These are phyloP conservation scores for Xylaria scruposa DNA, from an alignment of 495 filamentous ascomycete species.

Conservation along the genomic window DNA sequence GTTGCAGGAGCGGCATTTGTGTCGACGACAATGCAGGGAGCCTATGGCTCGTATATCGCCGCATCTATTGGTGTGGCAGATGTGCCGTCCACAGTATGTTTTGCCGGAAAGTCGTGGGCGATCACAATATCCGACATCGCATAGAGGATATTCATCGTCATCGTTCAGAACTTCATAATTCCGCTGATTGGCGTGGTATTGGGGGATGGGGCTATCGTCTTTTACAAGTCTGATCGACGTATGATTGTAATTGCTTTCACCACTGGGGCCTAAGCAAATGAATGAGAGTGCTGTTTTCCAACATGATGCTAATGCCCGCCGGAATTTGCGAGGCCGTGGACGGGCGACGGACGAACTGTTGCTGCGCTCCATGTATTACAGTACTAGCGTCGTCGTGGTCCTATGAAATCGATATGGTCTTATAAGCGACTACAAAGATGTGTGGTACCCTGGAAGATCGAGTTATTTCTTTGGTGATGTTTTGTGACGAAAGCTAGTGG, in stretches of 20 bases:
- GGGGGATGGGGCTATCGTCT: background rate
- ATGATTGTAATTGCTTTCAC: background rate
- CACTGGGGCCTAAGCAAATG: background rate
- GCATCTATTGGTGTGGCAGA: conserved; percentile 3
- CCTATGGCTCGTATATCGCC: background rate
- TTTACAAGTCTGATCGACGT: background rate
- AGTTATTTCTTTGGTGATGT: background rate
- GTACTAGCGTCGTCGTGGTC: background rate
- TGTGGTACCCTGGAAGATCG: background rate
- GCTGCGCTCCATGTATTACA: background rate
- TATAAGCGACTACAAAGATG: background rate
- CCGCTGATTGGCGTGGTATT: background rate
- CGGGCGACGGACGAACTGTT: background rate
- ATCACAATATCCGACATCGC: conserved; percentile 14
- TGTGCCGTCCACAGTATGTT: conserved; percentile 1
- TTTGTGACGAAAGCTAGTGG: background rate
- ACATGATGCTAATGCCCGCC: background rate
- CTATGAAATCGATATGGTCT: background rate
- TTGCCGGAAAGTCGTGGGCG: background rate
- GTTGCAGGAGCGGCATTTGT: conserved; percentile 12
- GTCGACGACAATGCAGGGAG: background rate
- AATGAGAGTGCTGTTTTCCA: background rate
- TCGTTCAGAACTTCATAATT: background rate
- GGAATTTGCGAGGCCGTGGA: background rate
- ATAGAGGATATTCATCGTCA: background rate